Conservation (phyloP, 108 stramenopile species). For the Nitzschia palea region DNA sequence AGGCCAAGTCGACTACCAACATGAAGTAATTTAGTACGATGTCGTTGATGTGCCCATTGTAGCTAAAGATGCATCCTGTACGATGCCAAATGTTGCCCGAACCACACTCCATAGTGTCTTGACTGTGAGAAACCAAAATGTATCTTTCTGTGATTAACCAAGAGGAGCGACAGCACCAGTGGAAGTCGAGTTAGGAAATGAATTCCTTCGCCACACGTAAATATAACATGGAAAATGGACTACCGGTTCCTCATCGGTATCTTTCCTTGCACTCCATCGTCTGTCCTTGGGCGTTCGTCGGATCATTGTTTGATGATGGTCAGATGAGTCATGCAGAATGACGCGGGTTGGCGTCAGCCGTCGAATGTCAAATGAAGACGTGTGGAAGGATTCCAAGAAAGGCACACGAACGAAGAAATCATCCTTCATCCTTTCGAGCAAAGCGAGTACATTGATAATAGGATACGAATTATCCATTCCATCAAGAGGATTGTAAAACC, state of each 20-base stretch:
- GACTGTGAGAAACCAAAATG: too few relatives aligned
- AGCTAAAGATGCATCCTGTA: constrained; percentile 30
- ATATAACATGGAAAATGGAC: too few relatives aligned
- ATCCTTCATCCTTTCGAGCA: background rate
- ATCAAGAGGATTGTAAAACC: background rate
- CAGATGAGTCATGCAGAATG: background rate
- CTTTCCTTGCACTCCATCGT: too few relatives aligned
- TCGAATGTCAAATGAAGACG: background rate
- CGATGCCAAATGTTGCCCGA: constrained; percentile 1
- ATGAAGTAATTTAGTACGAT: constrained; percentile 31
- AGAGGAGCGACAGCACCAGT: too few relatives aligned
- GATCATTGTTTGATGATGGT: background rate
- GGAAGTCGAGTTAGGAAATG: too few relatives aligned
- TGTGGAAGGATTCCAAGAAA: background rate
- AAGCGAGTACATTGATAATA: background rate
- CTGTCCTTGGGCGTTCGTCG: too few relatives aligned
- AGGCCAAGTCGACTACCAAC: constrained; percentile 12
- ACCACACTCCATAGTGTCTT: constrained; percentile 17
- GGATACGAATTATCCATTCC: background rate
- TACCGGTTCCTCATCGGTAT: too few relatives aligned
- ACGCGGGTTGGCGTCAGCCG: background rate
- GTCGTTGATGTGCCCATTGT: constrained; percentile 23
- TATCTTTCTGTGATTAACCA: too few relatives aligned
- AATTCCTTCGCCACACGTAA: too few relatives aligned
- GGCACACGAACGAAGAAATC: too few relatives aligned